These are phyloP conservation scores for Pythium coloratum DNA, from an alignment of 352 stramenopile genomes.

Conservation along the genomic window DNA sequence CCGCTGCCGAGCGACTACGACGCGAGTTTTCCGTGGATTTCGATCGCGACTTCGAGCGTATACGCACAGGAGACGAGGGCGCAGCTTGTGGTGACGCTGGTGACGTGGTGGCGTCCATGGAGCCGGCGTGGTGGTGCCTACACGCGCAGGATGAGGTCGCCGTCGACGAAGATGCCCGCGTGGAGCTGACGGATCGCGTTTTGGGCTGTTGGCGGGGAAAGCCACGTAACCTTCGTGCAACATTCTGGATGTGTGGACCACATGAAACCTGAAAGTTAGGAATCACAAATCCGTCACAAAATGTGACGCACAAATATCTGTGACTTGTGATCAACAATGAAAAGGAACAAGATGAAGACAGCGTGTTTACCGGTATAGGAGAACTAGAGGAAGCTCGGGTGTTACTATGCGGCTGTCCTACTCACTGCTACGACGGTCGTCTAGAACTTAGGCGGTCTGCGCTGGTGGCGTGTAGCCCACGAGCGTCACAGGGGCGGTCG, in stretches of 20 bases:
- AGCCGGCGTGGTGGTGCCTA: neutral
- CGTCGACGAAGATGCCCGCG: neutral
- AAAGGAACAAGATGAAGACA: too few relatives aligned
- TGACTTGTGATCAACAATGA: neutral
- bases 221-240: conserved; percentile 8
- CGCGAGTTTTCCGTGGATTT: conserved; percentile 8
- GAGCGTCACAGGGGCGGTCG: conserved; percentile 44
- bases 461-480: conserved; percentile 34
- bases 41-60: conserved; percentile 16
- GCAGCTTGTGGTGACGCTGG: neutral
- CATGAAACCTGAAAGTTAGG: neutral
- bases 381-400: neutral
- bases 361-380: neutral
- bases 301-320: neutral
- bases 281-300: neutral
- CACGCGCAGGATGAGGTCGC: neutral
- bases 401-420: neutral
- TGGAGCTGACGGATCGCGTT: conserved; percentile 1
- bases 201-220: neutral
- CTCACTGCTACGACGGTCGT: neutral
- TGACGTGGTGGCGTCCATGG: neutral
- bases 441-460: conserved; percentile 3
- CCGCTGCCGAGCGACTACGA: neutral
- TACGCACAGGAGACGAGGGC: neutral
- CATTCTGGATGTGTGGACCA: neutral